A percentile compares a stretch with the other conserved stretches of the same genome.
Conservation (phyloP, 2,329 filamentous ascomycete species). For the Uncinocarpus reesii region DNA sequence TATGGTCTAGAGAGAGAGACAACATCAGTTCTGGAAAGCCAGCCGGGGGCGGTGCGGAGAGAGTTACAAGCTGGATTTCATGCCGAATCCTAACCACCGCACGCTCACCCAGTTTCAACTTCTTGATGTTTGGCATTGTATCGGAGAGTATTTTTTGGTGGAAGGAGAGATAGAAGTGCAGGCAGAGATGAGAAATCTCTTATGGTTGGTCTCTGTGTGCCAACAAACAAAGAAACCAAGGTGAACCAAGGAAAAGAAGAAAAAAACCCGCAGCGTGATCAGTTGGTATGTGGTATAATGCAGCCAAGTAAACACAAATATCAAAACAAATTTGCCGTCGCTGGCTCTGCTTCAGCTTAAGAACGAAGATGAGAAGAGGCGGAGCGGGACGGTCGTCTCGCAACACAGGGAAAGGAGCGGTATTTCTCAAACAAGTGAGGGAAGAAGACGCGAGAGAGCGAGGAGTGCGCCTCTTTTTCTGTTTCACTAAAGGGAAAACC, state of each 20-base stretch:
- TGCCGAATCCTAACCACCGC: conserved; percentile 1
- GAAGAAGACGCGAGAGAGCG: too few relatives aligned
- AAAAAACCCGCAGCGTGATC: background rate
- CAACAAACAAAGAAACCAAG: background rate
- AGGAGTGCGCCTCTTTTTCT: too few relatives aligned
- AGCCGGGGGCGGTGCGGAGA: background rate
- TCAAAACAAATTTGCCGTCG: too few relatives aligned
- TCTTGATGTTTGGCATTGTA: background rate
- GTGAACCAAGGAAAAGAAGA: background rate
- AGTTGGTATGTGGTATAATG: background rate
- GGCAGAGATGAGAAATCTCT: background rate
- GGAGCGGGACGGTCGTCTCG: too few relatives aligned
- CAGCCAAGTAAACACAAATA: background rate
- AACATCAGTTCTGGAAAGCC: background rate
- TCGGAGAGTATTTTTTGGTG: background rate
- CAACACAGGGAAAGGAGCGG: too few relatives aligned
- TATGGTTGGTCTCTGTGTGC: background rate
- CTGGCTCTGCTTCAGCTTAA: too few relatives aligned
- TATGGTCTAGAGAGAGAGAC: background rate
- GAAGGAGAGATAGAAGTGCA: background rate
- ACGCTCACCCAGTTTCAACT: background rate
- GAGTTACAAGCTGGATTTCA: background rate
- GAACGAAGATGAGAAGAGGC: too few relatives aligned
- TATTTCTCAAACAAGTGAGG: too few relatives aligned
- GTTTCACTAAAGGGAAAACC: too few relatives aligned